Evolutionary conservation across 1,139 yeast genomes (phyloP), one percentile per base, ranked within the genome.

Genomic region (Candida mesenterica): DNA sequence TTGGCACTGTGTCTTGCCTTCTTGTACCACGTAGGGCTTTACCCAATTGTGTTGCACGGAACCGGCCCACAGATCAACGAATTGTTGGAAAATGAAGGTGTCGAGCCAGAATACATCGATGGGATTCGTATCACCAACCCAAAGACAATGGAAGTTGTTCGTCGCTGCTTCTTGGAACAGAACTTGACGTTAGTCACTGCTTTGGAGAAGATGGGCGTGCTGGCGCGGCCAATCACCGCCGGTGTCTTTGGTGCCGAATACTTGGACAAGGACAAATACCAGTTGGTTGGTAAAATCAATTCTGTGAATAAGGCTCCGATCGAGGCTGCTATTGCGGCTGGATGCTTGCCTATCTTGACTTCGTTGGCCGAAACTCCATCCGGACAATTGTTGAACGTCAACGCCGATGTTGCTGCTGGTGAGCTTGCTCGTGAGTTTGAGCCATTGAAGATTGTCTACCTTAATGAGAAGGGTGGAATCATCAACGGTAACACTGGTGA

Each of bases 21-120:
- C 61, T 72, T 92, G 49, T 92, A 92, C 68, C 99, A 94, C 58
- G 96, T 92, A 39, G 99, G 99, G 6, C 76, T 92, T 47, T 92
- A 90, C 55, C 99, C 99, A 15, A 88, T 92, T 45, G 96, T 92
- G 15, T 75, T 94, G 42, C 99, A 92, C 59, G 99, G 99, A 28
- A 92, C 98, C 2, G 99, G 99, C 17, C 99, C 99, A 9, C 99
- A 92, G 64, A 94, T 92, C 65, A 92, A 92, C 57, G 95, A 86
- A 52, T 77, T 89, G 49, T 74, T 92, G 44, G 98, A 92, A 62
- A 82, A 83, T 34, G 96, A 88, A 61, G 97, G 97, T 19, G 89
- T 94, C 28, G 96, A 87, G 58, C 98, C 99, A 2, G 90, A 86
- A 49, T 92, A 92, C 60, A 85, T 83, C 45, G 97, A 92, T 56